phyloP scores from a whole-genome alignment of 2,329 filamentous ascomycete species.

The Penicillium sp. region DNA sequence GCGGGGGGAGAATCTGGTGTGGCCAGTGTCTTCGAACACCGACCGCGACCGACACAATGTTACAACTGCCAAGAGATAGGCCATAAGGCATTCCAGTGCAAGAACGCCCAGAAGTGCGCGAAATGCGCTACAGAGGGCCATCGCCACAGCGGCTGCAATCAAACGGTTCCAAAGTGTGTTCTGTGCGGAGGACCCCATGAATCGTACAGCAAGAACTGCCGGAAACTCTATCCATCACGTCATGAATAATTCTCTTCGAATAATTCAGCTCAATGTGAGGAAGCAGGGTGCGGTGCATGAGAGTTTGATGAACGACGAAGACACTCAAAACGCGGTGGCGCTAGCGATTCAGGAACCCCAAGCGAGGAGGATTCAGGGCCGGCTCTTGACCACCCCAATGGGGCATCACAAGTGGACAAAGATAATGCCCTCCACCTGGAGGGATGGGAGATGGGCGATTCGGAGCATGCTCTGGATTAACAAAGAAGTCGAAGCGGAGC shows the following conservation, averaged over 20 bases:
- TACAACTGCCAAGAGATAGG: constrained; percentile 26
- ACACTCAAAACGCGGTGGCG: constrained; percentile 9
- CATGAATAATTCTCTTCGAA: constrained; percentile 21
- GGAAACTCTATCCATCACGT: constrained; percentile 20
- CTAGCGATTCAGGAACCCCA: constrained; percentile 23
- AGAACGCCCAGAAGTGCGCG: constrained; percentile 22
- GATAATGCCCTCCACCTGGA: not conserved
- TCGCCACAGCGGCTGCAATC: constrained; percentile 16
- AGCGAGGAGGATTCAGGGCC: constrained; percentile 20
- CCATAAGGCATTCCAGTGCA: not conserved
- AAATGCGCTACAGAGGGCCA: constrained; percentile 18
- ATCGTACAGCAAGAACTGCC: constrained; percentile 23
- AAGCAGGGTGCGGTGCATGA: constrained; percentile 21
- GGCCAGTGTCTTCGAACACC: constrained; percentile 21
- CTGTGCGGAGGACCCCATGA: constrained; percentile 18
- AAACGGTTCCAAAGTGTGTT: constrained; percentile 20
- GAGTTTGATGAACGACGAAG: constrained; percentile 23
- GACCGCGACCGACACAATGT: constrained; percentile 27
- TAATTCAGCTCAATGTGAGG: constrained; percentile 22
- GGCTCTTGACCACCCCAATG: not conserved
- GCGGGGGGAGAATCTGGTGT: constrained; percentile 18
- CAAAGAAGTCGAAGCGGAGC: constrained; percentile 22
- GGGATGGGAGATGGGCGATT: constrained; percentile 7
- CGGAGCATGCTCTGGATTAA: constrained; percentile 25
- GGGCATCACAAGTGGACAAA: not conserved